Evolutionary conservation across 331 rosid species (phyloP).

Genomic region (Telfairia occidentalis): DNA sequence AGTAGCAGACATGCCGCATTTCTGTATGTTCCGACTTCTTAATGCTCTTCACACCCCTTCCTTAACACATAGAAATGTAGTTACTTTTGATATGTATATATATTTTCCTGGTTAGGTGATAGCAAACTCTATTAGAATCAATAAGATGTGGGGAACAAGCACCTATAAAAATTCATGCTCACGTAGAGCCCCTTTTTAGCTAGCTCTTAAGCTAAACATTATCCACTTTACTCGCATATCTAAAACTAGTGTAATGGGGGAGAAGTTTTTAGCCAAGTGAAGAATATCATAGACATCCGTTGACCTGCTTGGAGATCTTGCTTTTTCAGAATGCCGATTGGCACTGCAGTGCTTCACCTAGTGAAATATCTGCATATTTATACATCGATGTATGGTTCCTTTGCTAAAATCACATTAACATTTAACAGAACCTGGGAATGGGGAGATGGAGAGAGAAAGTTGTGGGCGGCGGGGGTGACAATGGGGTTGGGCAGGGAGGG

Average conservation of each 20-base stretch:
- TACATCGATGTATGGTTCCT: not conserved
- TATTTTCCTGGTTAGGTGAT: not conserved
- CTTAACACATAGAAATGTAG: not conserved
- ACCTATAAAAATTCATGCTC: not conserved
- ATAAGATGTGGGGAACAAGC: not conserved
- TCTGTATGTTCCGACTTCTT: slow-evolving; percentile 38
- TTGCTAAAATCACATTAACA: not conserved
- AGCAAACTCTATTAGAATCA: not conserved
- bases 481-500: not conserved
- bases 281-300: not conserved
- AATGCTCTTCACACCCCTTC: not conserved
- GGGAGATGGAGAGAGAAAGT: not conserved
- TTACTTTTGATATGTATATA: not conserved
- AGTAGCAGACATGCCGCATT: slow-evolving; percentile 96
- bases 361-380: not conserved
- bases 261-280: not conserved
- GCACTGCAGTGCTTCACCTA: not conserved
- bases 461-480: not conserved
- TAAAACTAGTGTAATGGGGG: not conserved
- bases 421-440: not conserved
- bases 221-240: not conserved
- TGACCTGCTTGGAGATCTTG: not conserved
- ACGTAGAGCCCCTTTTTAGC: not conserved
- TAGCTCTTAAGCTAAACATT: not conserved
- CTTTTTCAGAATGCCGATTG: not conserved